Base-by-base conservation (phyloP, 495 filamentous ascomycete species). In the Neurospora africana region DNA sequence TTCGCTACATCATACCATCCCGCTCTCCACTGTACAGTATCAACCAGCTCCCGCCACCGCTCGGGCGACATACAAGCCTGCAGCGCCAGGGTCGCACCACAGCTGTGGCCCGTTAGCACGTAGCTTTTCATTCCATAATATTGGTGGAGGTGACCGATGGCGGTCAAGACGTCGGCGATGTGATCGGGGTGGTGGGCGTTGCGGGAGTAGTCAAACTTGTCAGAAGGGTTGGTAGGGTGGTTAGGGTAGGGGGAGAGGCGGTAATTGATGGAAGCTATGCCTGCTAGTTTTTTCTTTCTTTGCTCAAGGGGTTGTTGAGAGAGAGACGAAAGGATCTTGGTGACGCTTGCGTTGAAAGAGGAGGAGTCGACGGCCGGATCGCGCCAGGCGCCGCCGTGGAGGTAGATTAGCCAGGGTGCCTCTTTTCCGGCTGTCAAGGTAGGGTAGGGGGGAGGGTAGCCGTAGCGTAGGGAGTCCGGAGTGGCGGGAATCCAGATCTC, bases 311-410 rank as follows among this genome's bases (percentile, higher is more conserved):
- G 36, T 36, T 9, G 36, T 8, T 36, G 36, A 36, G 36, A 30
- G 53, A 21, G 19, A 10, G 33, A 21, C 8, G 30, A 70, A 19
- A 80, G 73, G 43, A 78, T 69, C 39, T 69, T 36, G 21, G 21
- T 6, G 35, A 75, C 77, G 27, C 77, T 65, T 4, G 74, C 13
- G 36, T 68, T 36, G 69, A 80, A 77, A 72, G 91, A 88, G 8
- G 82, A 72, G 21, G 87, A 80, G 69, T 84, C 86, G 27, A 89
- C 79, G 67, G 78, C 79, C 65, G 93, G 93, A 77, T 97, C 93
- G 72, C 92, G 88, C 92, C 92, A 97, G 76, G 91, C 94, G 76
- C 94, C 94, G 75, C 94, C 93, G 82, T 97, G 94, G 79, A 97
- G 90, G 82, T 89, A 94, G 76, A 91, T 88, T 41, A 80, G 27